phyloP scores from a whole-genome alignment of 305 asterid genomes.

The Solanum hybrid region DNA sequence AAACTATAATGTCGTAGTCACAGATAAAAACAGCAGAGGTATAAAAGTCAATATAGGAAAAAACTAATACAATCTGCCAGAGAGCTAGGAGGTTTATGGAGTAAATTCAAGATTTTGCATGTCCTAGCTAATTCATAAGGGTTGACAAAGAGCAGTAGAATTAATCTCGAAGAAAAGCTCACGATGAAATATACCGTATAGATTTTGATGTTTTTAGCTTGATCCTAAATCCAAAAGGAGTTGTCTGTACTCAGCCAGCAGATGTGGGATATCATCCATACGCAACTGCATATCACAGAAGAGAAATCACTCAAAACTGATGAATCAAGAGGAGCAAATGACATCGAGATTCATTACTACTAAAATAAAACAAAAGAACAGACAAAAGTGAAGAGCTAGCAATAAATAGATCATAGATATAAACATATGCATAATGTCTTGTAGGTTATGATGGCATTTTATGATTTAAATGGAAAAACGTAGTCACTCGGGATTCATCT shows the following conservation, averaged over 20 bases:
- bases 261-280: conserved; percentile 51
- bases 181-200: background rate
- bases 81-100: background rate
- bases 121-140: background rate
- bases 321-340: background rate
- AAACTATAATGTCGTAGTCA: background rate
- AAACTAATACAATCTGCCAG: background rate
- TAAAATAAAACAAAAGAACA: no score
- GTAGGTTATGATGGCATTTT: background rate
- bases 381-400: background rate
- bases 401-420: background rate
- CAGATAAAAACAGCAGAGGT: background rate
- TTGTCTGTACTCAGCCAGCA: conserved; percentile 67
- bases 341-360: background rate
- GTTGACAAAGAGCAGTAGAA: background rate
- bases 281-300: conserved; percentile 49
- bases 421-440: background rate
- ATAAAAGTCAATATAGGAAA: background rate
- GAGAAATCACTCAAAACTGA: conserved; percentile 8
- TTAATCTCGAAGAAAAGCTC: background rate
- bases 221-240: conserved; percentile 28
- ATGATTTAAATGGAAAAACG: background rate
- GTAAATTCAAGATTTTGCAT: background rate
- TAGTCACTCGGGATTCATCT: background rate
- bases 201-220: background rate